These are phyloP conservation scores for Coemansia sp. DNA, from an alignment of 192 early-diverging fungal species.

Conservation along the genomic window DNA sequence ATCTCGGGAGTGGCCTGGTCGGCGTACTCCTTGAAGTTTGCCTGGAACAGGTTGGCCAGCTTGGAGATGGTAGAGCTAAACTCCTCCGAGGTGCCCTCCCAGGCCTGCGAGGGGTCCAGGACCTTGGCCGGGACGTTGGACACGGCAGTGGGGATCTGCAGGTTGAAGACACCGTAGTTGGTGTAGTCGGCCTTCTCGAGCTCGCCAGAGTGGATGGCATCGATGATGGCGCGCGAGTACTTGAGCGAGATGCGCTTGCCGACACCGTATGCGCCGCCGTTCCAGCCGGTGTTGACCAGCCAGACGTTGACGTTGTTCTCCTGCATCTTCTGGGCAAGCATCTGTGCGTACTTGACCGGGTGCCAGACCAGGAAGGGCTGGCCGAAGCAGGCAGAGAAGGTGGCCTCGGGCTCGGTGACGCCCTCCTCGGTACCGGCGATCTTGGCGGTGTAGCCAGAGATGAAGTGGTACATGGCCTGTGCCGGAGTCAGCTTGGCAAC, in stretches of 20 bases:
- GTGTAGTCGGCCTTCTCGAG: constrained; percentile 81
- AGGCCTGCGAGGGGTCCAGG: constrained; percentile 83
- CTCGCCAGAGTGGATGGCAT: constrained; percentile 95
- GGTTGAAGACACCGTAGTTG: constrained; percentile 85
- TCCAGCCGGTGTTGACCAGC: constrained; percentile 98
- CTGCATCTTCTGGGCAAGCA: constrained; percentile 95
- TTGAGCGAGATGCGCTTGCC: constrained; percentile 93
- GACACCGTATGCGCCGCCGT: constrained; percentile 85
- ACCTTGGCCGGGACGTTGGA: constrained; percentile 79
- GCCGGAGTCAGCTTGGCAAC: constrained; percentile 77
- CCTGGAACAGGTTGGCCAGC: constrained; percentile 81
- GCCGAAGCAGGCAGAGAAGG: constrained; percentile 89
- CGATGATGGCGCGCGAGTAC: constrained; percentile 97
- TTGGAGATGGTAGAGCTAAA: constrained; percentile 68
- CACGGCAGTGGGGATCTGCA: constrained; percentile 80
- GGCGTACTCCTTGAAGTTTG: constrained; percentile 88
- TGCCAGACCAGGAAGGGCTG: constrained; percentile 93
- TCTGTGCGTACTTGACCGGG: constrained; percentile 88
- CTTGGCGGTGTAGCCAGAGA: constrained; percentile 94
- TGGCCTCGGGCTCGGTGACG: constrained; percentile 82
- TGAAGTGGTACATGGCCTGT: constrained; percentile 95
- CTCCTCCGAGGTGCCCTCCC: constrained; percentile 72
- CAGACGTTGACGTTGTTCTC: constrained; percentile 84
- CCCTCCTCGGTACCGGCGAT: constrained; percentile 94
- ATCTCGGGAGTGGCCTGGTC: constrained; percentile 75